Evolutionary conservation across 345 rosid genomes (phyloP).

Genomic region (Lenwebbia sp.): DNA sequence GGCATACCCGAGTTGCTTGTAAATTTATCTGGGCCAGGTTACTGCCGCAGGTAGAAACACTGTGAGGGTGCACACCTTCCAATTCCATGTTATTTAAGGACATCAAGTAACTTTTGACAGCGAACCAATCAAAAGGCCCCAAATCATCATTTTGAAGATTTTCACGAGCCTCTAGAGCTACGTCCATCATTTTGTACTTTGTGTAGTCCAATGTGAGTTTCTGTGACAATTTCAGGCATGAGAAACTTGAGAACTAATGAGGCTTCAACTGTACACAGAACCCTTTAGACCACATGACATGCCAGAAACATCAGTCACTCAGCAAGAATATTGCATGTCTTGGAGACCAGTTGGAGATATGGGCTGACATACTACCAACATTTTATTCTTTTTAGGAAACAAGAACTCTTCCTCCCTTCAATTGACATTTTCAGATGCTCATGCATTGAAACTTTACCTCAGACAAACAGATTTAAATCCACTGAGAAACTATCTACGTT

Average conservation of each 20-base stretch:
- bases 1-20: background rate
- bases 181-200: background rate
- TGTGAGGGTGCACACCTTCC: background rate
- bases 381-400: background rate
- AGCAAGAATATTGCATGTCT: background rate
- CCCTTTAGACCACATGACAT: background rate
- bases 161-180: background rate
- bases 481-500: background rate
- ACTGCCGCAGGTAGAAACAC: background rate
- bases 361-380: background rate
- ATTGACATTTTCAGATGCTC: background rate
- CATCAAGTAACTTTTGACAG: background rate
- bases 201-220: background rate
- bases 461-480: background rate
- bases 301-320: background rate
- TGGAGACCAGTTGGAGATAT: background rate
- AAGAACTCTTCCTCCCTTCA: background rate
- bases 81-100: background rate
- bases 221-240: background rate
- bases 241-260: background rate
- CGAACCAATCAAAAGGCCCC: background rate
- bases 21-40: background rate
- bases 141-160: background rate
- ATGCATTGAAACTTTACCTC: background rate
- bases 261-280: background rate